Percentiles rank a stretch among this genome's conserved stretches.
Evolutionary conservation across 2,329 filamentous ascomycete species (phyloP).

Genomic region (Exophiala mesophila): DNA sequence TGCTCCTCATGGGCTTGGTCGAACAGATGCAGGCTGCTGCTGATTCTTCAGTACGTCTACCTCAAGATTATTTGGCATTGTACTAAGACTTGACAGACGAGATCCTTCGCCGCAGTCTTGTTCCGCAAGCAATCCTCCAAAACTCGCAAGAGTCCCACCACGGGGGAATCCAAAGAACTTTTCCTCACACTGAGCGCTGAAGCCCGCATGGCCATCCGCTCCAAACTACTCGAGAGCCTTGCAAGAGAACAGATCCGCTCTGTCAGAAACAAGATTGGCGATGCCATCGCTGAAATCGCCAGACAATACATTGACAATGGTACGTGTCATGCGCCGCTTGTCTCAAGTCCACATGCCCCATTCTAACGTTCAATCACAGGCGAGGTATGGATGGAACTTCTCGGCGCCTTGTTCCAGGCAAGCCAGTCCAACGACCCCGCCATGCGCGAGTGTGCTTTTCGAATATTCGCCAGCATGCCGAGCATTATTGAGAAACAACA

Average conservation of each 20-base stretch:
- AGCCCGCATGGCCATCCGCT: constrained; percentile 71
- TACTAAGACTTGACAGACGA: constrained; percentile 54
- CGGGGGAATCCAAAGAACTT: constrained; percentile 70
- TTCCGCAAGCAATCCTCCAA: constrained; percentile 92
- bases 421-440: constrained; percentile 80
- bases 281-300: constrained; percentile 93
- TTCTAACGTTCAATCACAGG: constrained; percentile 44
- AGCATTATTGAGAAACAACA: constrained; percentile 95
- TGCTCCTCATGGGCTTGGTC: constrained; percentile 86
- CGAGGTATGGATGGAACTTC: constrained; percentile 82
- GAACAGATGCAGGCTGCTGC: constrained; percentile 82
- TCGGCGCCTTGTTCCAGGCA: constrained; percentile 79
- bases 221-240: constrained; percentile 75
- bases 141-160: constrained; percentile 66
- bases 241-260: constrained; percentile 65
- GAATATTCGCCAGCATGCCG: constrained; percentile 91
- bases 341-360: constrained; percentile 3
- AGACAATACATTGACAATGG: constrained; percentile 90
- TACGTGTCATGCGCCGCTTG: constrained; percentile 41
- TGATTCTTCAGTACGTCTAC: constrained; percentile 61
- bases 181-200: constrained; percentile 74
- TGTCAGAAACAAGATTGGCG: constrained; percentile 91
- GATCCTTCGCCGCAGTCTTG: constrained; percentile 87
- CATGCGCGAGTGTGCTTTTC: constrained; percentile 86
- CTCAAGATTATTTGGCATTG: neutral